These are phyloP conservation scores for Phytophthora boehmeriae DNA, from an alignment of 352 stramenopile species.

Conservation along the genomic window DNA sequence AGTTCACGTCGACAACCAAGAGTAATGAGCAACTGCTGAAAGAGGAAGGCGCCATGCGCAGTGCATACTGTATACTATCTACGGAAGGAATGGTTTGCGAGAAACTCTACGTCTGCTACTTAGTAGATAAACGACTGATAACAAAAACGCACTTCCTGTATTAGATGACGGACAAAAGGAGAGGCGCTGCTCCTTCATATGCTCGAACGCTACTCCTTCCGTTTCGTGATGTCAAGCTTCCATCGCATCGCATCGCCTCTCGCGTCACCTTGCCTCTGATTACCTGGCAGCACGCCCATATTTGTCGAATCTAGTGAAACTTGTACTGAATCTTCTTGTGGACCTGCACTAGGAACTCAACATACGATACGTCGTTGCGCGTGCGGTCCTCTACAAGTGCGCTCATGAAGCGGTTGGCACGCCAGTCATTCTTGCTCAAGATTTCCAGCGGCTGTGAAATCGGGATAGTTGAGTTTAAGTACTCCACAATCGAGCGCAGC, in stretches of 20 bases:
- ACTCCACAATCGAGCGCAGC: constrained; percentile 74
- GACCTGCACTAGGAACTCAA: constrained; percentile 90
- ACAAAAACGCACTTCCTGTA: constrained; percentile 34
- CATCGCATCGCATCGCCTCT: constrained; percentile 24
- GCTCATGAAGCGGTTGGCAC: constrained; percentile 84
- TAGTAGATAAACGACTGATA: constrained; percentile 4
- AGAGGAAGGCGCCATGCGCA: not conserved
- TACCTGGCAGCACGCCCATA: constrained; percentile 9
- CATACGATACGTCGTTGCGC: constrained; percentile 87
- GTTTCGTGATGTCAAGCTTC: constrained; percentile 27
- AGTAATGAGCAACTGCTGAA: not conserved
- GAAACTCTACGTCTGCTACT: not conserved
- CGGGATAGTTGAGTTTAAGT: constrained; percentile 82
- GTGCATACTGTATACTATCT: not conserved
- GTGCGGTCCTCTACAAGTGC: constrained; percentile 88
- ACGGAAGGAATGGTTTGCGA: not conserved
- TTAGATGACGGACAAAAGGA: constrained; percentile 31
- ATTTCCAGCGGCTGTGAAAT: constrained; percentile 87
- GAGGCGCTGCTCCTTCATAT: constrained; percentile 6
- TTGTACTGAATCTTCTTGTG: constrained; percentile 94
- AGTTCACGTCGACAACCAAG: constrained; percentile 38
- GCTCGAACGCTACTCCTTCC: constrained; percentile 1
- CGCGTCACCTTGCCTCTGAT: constrained; percentile 2
- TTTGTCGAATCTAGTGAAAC: constrained; percentile 69
- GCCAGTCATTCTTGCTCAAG: constrained; percentile 86